Base-by-base conservation (phyloP, 805 yeast species). In the Starmerella roubikii region DNA sequence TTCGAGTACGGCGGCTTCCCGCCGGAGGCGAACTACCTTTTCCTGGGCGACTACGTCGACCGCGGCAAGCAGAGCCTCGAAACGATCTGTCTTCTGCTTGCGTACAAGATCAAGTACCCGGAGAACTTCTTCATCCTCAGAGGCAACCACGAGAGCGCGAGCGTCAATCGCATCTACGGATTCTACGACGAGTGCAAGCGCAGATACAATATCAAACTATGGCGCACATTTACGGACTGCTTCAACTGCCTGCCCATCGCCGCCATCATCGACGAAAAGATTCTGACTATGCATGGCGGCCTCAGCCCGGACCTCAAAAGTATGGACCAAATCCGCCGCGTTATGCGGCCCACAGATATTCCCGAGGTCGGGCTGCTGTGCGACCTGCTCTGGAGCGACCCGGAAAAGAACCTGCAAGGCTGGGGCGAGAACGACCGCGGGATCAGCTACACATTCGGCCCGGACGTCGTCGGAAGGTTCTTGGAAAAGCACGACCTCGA, bases 341-440 rank as follows among this genome's bases (percentile, higher is more conserved):
- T 88, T 47, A 88, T 86, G 97, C 79, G 98, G 67, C 98, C 98
- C 50, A 88, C 98, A 30, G 98, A 88, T 69, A 85, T 88, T 53
- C 98, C 98, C 40, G 98, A 88, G 62, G 94, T 85, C 45, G 98
- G 98, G 21, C 72, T 88, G 54, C 71, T 88, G 54, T 88, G 96
- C 68, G 98, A 88, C 63, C 71, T 88, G 61, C 72, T 88, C 55
- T 88, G 98, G 98, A 82, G 95, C 2, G 98, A 88, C 61, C 98
- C 98, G 20, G 97, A 88, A 63, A 88, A 91, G 64, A 96, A 86
- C 63, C 86, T 88, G 52, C 84, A 91, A 25, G 98, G 97, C 16
- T 88, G 98, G 98, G 79, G 93, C 53, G 98, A 91, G 66, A 88
- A 91, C 61, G 98, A 91, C 66, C 81, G 98, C 65, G 97, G 97